A percentile compares a stretch with the other conserved stretches of the same genome.
These are phyloP conservation scores for Plasmodium malariae DNA, from an alignment of 169 alveolate genomes.

Conservation along the genomic window DNA sequence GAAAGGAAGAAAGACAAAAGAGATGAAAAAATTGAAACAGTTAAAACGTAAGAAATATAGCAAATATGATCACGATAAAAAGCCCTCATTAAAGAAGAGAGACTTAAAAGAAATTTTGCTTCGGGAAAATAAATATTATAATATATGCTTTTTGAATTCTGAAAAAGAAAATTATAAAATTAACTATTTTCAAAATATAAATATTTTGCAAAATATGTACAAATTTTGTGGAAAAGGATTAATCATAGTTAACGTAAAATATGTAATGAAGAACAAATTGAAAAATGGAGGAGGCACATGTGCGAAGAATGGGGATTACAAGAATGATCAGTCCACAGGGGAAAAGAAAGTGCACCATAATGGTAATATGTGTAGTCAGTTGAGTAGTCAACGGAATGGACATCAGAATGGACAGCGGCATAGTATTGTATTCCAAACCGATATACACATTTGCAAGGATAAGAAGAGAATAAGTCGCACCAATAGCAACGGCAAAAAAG, in stretches of 20 bases:
- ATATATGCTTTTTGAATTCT: constrained; percentile 53
- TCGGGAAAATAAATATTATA: constrained; percentile 44
- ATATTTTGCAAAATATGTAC: constrained; percentile 43
- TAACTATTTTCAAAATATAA: constrained; percentile 57
- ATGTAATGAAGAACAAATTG: constrained; percentile 1
- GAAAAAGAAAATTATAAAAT: constrained; percentile 34
- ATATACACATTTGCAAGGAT: constrained; percentile 58
- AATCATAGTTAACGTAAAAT: constrained; percentile 58
- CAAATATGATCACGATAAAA: too few species aligned
- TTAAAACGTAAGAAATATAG: too few species aligned
- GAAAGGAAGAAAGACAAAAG: neutral
- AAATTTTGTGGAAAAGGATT: constrained; percentile 70
- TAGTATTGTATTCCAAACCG: constrained; percentile 44
- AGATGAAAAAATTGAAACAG: too few species aligned
- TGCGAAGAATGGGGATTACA: too few species aligned
- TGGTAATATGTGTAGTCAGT: too few species aligned
- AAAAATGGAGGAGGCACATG: neutral
- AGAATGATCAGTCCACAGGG: neutral
- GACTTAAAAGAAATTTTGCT: constrained; percentile 6
- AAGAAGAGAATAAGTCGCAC: neutral
- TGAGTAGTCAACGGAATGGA: neutral
- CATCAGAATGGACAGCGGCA: neutral
- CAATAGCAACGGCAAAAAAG: neutral
- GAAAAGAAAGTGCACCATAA: neutral
- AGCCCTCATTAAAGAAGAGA: constrained; percentile 16